A percentile compares a stretch with the other conserved stretches of the same genome.
These are phyloP conservation scores for Psilocybe sp. DNA, from an alignment of 768 basidiomycete genomes.

Conservation along the genomic window DNA sequence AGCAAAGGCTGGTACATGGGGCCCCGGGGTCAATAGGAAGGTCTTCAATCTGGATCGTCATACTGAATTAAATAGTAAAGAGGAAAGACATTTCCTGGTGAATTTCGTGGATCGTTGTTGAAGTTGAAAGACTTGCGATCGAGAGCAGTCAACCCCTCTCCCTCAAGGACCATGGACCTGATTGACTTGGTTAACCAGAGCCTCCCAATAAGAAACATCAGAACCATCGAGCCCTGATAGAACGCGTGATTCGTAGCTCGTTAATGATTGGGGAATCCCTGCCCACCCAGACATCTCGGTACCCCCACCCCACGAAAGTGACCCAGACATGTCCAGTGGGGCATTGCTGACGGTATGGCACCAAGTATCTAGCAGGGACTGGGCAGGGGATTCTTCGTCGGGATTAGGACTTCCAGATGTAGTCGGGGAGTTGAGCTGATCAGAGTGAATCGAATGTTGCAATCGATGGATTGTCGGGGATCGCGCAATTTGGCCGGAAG, in stretches of 20 bases:
- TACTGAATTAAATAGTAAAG: too few relatives aligned
- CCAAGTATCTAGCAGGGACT: conserved; percentile 82
- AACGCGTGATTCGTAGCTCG: conserved; percentile 39
- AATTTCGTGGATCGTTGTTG: too few relatives aligned
- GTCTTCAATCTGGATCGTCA: too few relatives aligned
- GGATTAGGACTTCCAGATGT: conserved; percentile 69
- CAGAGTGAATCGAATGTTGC: conserved; percentile 43
- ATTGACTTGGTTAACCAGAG: conserved; percentile 63
- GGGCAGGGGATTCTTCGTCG: conserved; percentile 75
- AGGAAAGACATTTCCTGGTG: too few relatives aligned
- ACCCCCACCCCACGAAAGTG: conserved; percentile 60
- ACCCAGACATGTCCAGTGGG: conserved; percentile 48
- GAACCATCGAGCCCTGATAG: conserved; percentile 55
- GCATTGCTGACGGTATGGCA: conserved; percentile 75
- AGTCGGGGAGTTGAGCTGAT: conserved; percentile 55
- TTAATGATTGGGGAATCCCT: conserved; percentile 39
- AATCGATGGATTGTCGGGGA: conserved; percentile 62
- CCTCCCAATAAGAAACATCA: conserved; percentile 83
- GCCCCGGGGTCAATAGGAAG: too few relatives aligned
- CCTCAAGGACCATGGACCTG: conserved; percentile 20
- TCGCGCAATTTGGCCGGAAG: conserved; percentile 30
- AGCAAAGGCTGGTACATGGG: too few relatives aligned
- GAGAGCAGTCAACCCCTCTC: too few relatives aligned
- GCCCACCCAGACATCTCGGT: conserved; percentile 62
- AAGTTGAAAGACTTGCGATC: too few relatives aligned